phyloP scores from a whole-genome alignment of 495 filamentous ascomycete species.

The Aspergillus cavernicola region DNA sequence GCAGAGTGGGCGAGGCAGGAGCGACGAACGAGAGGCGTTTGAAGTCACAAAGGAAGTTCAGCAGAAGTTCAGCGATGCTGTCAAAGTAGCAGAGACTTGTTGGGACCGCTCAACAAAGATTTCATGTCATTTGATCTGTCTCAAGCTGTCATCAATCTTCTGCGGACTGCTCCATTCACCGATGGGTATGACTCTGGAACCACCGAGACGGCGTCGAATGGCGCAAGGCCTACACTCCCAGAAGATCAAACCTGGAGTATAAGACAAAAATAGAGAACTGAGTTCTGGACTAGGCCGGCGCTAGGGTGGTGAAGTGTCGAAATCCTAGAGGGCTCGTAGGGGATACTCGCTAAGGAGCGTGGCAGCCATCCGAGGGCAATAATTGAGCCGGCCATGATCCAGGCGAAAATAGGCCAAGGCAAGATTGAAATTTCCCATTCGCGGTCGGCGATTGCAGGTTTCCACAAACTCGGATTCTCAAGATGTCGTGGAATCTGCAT shows the following conservation, averaged over 20 bases:
- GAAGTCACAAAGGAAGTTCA: neutral
- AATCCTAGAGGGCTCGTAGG: neutral
- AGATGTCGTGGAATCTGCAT: constrained; percentile 11
- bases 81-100: constrained; percentile 1
- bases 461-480: constrained; percentile 7
- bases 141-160: neutral
- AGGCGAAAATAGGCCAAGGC: constrained; percentile 1
- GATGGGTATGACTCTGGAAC: constrained; percentile 8
- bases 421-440: constrained; percentile 1
- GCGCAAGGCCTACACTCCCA: constrained; percentile 5
- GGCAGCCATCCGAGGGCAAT: constrained; percentile 14
- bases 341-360: constrained; percentile 10
- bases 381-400: neutral
- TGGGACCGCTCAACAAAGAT: constrained; percentile 1
- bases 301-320: constrained; percentile 14
- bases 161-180: neutral
- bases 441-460: neutral
- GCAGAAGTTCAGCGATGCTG: neutral
- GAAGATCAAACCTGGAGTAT: constrained; percentile 8
- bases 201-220: constrained; percentile 12
- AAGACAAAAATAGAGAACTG: constrained; percentile 22
- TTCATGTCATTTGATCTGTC: constrained; percentile 6
- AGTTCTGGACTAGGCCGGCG: constrained; percentile 13
- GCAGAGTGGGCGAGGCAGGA: neutral
- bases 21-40: neutral